Evolutionary conservation across 1,139 yeast genomes (phyloP).

Genomic region (Debaryomyces udenii): DNA sequence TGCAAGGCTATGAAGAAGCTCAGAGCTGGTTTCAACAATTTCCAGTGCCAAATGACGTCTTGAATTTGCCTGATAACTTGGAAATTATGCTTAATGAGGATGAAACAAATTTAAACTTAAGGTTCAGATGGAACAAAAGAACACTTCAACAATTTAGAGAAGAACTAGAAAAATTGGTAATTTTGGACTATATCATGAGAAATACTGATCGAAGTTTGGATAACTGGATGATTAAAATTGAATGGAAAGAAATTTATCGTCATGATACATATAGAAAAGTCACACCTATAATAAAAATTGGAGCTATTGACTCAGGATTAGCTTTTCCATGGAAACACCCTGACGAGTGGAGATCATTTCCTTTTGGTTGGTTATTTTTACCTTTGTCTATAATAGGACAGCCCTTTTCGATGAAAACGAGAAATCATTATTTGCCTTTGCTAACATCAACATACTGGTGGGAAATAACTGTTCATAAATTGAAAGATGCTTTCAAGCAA

Average conservation of each 20-base stretch:
- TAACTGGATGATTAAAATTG: slow-evolving; percentile 74
- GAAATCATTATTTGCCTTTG: slow-evolving; percentile 60
- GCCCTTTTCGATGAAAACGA: slow-evolving; percentile 61
- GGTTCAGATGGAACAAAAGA: slow-evolving; percentile 59
- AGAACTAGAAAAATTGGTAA: slow-evolving; percentile 70
- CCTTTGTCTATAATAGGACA: slow-evolving; percentile 68
- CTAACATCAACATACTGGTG: slow-evolving; percentile 71
- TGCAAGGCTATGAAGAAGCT: slow-evolving; percentile 63
- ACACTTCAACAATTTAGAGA: slow-evolving; percentile 56
- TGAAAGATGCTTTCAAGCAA: slow-evolving; percentile 52
- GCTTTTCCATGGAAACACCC: slow-evolving; percentile 86
- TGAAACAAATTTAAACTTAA: slow-evolving; percentile 17
- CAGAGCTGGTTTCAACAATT: slow-evolving; percentile 56
- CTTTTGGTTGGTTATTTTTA: slow-evolving; percentile 76
- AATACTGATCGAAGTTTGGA: slow-evolving; percentile 77
- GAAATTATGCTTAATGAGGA: slow-evolving; percentile 21
- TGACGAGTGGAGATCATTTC: slow-evolving; percentile 80
- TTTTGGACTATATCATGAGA: slow-evolving; percentile 71
- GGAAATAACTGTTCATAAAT: slow-evolving; percentile 57
- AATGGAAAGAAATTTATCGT: slow-evolving; percentile 39
- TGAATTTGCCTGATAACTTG: slow-evolving; percentile 24
- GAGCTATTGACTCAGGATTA: slow-evolving; percentile 78
- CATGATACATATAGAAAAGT: slow-evolving; percentile 14
- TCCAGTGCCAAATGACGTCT: slow-evolving; percentile 54
- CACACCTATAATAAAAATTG: slow-evolving; percentile 53